These are phyloP conservation scores for Talaromyces marneffei DNA, from an alignment of 2,329 filamentous ascomycete genomes.

Conservation along the genomic window DNA sequence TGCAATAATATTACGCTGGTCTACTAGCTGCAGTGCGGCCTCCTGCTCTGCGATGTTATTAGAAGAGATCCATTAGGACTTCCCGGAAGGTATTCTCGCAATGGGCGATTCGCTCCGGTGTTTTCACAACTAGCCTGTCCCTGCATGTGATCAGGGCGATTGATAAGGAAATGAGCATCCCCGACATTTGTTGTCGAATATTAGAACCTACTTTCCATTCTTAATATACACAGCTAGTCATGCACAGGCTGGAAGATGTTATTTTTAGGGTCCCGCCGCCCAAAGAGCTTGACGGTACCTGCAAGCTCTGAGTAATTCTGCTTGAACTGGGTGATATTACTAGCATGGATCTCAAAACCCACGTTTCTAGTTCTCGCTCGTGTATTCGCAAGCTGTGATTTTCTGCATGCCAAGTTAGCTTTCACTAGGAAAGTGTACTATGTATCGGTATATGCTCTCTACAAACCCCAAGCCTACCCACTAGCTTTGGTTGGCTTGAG, in stretches of 20 bases:
- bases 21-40: slow-evolving; percentile 11
- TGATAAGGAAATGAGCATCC: slow-evolving; percentile 16
- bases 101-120: background rate
- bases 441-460: no score
- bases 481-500: no score
- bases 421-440: background rate
- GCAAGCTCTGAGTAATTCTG: slow-evolving; percentile 32
- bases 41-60: slow-evolving; percentile 16
- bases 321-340: no score
- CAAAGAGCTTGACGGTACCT: slow-evolving; percentile 24
- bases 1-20: slow-evolving; percentile 14
- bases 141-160: background rate
- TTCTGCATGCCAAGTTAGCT: slow-evolving; percentile 18
- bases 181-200: slow-evolving; percentile 25
- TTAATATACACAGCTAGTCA: slow-evolving; percentile 18
- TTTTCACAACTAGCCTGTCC: background rate
- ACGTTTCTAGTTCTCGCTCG: slow-evolving; percentile 22
- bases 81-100: slow-evolving; percentile 18
- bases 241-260: slow-evolving; percentile 28
- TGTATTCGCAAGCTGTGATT: slow-evolving; percentile 29
- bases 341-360: slow-evolving; percentile 38
- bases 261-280: slow-evolving; percentile 24
- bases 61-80: slow-evolving; percentile 16
- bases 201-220: slow-evolving; percentile 20
- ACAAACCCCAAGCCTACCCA: no score